Conservation (phyloP, 202 grass and related monocot genomes). For the Saccharum hybrid region DNA sequence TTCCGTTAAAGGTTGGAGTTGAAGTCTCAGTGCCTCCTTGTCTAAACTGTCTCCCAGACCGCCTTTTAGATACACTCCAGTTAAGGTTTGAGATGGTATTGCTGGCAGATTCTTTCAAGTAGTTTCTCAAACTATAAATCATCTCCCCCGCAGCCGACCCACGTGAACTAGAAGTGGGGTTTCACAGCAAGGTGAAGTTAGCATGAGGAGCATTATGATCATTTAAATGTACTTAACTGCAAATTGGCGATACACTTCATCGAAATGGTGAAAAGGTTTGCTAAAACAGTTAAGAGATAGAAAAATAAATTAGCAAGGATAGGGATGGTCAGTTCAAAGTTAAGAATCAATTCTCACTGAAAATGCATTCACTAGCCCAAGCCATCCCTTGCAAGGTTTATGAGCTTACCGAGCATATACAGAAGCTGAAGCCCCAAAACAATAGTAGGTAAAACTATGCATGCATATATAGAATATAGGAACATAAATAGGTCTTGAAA, state of each 20-base stretch:
- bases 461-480: constrained; percentile 15
- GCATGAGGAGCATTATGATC: constrained; percentile 17
- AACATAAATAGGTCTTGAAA: constrained; percentile 13
- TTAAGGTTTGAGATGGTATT: constrained; percentile 35
- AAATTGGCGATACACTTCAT: constrained; percentile 18
- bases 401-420: background rate
- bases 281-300: background rate
- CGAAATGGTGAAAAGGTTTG: constrained; percentile 34
- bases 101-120: constrained; percentile 39
- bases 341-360: constrained; percentile 11
- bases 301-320: constrained; percentile 5
- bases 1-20: constrained; percentile 38
- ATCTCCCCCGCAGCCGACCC: constrained; percentile 17
- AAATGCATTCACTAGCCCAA: constrained; percentile 9
- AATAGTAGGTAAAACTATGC: constrained; percentile 26
- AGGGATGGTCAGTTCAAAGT: background rate
- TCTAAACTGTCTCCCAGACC: constrained; percentile 40
- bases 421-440: constrained; percentile 20
- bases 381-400: constrained; percentile 9
- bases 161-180: constrained; percentile 31
- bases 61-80: constrained; percentile 39
- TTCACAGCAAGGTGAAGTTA: constrained; percentile 42
- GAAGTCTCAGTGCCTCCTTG: constrained; percentile 33
- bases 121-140: background rate
- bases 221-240: constrained; percentile 12